phyloP scores from a whole-genome alignment of 495 filamentous ascomycete genomes.

The Astrocystis sublimbata region DNA sequence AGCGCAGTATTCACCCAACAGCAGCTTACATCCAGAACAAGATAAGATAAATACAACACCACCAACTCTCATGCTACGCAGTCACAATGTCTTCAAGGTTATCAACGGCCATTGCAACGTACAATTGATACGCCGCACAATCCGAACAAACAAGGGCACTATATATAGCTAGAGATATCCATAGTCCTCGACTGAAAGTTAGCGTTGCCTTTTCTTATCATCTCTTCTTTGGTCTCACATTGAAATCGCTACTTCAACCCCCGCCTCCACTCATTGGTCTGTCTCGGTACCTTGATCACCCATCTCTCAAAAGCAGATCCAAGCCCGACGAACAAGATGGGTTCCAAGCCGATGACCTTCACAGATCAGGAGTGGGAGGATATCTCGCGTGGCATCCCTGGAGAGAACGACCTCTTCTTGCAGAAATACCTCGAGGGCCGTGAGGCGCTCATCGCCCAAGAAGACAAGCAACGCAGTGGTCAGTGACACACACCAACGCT shows the following conservation, averaged over 20 bases:
- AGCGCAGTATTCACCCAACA: too few relatives aligned
- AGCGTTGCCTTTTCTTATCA: neutral
- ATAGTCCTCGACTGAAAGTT: neutral
- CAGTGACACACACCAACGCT: slow-evolving; percentile 25
- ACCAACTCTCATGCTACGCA: too few relatives aligned
- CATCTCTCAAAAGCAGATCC: neutral
- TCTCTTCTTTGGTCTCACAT: neutral
- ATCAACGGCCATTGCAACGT: too few relatives aligned
- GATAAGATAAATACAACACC: too few relatives aligned
- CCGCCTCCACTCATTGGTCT: neutral
- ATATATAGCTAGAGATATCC: slow-evolving; percentile 3
- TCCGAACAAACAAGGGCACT: neutral
- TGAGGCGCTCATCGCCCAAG: slow-evolving; percentile 74
- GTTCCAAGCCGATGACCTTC: slow-evolving; percentile 25
- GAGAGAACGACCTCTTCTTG: slow-evolving; percentile 67
- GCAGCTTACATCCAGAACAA: too few relatives aligned
- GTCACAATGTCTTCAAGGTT: too few relatives aligned
- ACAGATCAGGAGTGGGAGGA: slow-evolving; percentile 59
- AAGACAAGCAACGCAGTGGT: slow-evolving; percentile 83
- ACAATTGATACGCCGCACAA: too few relatives aligned
- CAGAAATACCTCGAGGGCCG: slow-evolving; percentile 76
- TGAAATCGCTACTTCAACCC: neutral
- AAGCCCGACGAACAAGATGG: neutral
- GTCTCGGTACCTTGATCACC: neutral
- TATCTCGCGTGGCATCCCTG: slow-evolving; percentile 53